These are phyloP conservation scores for Cucumis hystrix DNA, from an alignment of 306 rosid genomes.

Conservation along the genomic window DNA sequence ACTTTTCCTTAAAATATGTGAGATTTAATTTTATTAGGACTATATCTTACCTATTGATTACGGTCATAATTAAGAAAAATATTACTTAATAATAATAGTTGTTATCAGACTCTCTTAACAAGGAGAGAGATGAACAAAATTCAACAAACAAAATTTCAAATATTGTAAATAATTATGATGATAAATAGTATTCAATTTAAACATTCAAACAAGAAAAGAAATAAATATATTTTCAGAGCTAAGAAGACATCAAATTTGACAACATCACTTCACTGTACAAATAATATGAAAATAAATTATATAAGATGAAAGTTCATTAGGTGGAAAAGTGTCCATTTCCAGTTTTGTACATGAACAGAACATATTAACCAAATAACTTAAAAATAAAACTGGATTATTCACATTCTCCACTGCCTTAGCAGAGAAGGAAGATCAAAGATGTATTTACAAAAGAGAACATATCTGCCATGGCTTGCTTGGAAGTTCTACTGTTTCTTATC, in stretches of 20 bases:
- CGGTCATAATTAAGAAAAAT: too few species aligned
- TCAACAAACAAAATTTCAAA: too few species aligned
- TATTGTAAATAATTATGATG: too few species aligned
- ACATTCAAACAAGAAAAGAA: too few species aligned
- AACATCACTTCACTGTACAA: neutral
- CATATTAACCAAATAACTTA: neutral
- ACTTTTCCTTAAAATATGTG: too few species aligned
- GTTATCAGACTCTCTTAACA: too few species aligned
- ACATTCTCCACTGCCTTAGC: neutral
- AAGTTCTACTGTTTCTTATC: neutral
- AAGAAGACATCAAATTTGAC: neutral
- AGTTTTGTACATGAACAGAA: neutral
- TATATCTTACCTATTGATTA: too few species aligned
- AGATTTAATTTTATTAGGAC: too few species aligned
- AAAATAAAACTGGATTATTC: neutral
- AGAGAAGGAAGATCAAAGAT: neutral
- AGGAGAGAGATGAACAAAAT: too few species aligned
- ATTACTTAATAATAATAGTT: too few species aligned
- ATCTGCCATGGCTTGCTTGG: neutral
- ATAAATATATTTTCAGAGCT: neutral
- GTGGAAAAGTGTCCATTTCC: slow-evolving; percentile 1
- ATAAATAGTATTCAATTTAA: too few species aligned
- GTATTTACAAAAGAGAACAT: neutral
- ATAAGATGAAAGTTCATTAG: neutral
- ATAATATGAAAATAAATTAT: neutral